Percentiles rank a stretch among this genome's conserved stretches.
These are phyloP conservation scores for Neurospora hispaniola DNA, from an alignment of 495 filamentous ascomycete species.

Conservation along the genomic window DNA sequence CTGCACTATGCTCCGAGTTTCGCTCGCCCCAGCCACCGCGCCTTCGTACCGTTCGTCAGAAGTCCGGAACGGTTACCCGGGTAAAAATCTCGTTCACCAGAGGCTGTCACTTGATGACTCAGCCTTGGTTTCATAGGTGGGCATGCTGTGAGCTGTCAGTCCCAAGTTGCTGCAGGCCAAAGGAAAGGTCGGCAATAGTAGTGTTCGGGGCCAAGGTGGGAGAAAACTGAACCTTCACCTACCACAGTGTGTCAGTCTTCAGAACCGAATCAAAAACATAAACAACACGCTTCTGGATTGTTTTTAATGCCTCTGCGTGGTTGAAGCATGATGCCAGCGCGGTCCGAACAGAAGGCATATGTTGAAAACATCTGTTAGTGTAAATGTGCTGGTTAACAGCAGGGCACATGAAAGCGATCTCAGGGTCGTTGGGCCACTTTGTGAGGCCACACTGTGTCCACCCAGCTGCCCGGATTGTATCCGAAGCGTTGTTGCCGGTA, in stretches of 20 bases:
- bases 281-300: neutral
- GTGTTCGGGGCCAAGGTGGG: neutral
- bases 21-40: conserved; percentile 3
- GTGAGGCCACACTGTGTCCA: neutral
- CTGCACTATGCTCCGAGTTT: neutral
- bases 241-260: neutral
- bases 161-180: neutral
- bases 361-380: conserved; percentile 3
- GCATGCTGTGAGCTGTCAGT: conserved; percentile 1
- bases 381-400: neutral
- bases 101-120: conserved; percentile 9
- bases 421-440: neutral
- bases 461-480: neutral
- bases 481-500: neutral
- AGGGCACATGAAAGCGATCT: neutral
- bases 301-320: neutral
- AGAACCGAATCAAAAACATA: conserved; percentile 1
- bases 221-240: neutral
- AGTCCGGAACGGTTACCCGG: conserved; percentile 1
- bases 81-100: neutral
- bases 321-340: neutral
- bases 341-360: conserved; percentile 9
- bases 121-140: conserved; percentile 2
- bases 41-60: conserved; percentile 3
- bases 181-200: neutral